A percentile compares a stretch with the other conserved stretches of the same genome.
Conservation (phyloP, 2,329 filamentous ascomycete genomes). For the Diaporthe sp. region DNA sequence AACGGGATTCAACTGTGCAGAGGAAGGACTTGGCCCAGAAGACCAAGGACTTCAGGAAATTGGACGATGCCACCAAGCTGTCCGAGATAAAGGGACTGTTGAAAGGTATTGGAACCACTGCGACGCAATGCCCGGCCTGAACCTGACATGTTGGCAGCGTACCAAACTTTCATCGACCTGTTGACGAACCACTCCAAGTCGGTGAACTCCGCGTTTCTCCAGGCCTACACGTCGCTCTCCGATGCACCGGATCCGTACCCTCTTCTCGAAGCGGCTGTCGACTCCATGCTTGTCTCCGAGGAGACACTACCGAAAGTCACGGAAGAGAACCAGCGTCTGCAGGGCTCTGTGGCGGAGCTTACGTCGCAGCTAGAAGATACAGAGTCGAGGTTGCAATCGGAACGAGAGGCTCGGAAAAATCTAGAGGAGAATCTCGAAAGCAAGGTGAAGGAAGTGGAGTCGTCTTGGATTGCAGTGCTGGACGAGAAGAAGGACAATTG, state of each 20-base stretch:
- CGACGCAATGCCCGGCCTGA: constrained; percentile 6
- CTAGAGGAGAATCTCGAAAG: constrained; percentile 83
- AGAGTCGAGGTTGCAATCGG: constrained; percentile 83
- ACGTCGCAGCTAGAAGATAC: constrained; percentile 86
- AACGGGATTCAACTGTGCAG: constrained; percentile 95
- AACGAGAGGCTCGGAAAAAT: constrained; percentile 78
- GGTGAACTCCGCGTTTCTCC: constrained; percentile 92
- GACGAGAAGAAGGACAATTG: constrained; percentile 97
- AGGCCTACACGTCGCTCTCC: constrained; percentile 91
- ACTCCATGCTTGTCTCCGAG: constrained; percentile 91
- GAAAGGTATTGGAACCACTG: constrained; percentile 71
- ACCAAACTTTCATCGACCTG: constrained; percentile 97
- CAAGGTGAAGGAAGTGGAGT: constrained; percentile 90
- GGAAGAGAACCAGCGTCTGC: constrained; percentile 90
- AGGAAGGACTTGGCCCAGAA: constrained; percentile 98
- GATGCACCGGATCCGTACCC: constrained; percentile 98
- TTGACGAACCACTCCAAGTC: constrained; percentile 96
- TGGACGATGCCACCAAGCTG: constrained; percentile 90
- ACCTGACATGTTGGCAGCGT: constrained; percentile 69
- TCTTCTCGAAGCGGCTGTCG: constrained; percentile 94
- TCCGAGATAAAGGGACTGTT: constrained; percentile 89
- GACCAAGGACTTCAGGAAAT: constrained; percentile 96
- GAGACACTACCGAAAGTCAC: constrained; percentile 91
- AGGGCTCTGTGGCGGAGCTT: constrained; percentile 80
- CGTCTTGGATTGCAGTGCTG: constrained; percentile 89